Conservation (phyloP, 306 rosid genomes). For the Albizia julibrissin region DNA sequence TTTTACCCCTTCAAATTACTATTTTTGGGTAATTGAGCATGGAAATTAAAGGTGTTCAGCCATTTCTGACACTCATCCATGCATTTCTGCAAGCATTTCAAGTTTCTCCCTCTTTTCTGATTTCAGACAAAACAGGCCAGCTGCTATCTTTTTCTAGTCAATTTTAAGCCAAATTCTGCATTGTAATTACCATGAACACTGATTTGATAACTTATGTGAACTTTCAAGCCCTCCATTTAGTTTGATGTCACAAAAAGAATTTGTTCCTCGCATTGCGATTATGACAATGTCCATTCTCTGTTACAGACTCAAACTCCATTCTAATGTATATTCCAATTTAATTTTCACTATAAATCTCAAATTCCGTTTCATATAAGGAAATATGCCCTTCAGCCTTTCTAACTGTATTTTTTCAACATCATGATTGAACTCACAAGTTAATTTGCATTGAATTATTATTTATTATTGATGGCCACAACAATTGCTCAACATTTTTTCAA, state of each 20-base stretch:
- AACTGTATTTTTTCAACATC: background rate
- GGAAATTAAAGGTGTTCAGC: background rate
- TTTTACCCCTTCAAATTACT: background rate
- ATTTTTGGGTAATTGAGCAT: no score
- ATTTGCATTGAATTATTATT: background rate
- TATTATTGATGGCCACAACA: background rate
- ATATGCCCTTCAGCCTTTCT: background rate
- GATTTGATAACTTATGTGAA: background rate
- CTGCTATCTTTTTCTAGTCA: background rate
- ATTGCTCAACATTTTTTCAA: background rate
- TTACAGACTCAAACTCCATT: background rate
- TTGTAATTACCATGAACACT: background rate
- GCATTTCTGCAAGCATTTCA: background rate
- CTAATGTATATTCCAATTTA: background rate
- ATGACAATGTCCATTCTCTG: constrained; percentile 3
- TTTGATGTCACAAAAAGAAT: background rate
- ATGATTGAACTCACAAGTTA: background rate
- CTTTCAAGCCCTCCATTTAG: background rate
- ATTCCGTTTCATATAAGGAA: background rate
- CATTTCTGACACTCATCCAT: background rate
- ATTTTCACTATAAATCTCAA: background rate
- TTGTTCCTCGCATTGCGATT: background rate
- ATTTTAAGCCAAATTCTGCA: background rate
- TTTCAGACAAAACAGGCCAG: background rate
- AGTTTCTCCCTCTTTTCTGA: background rate